Percentiles rank a stretch among this genome's conserved stretches.
phyloP scores from a whole-genome alignment of 2,329 filamentous ascomycete species.

The Diaporthe caulivora region DNA sequence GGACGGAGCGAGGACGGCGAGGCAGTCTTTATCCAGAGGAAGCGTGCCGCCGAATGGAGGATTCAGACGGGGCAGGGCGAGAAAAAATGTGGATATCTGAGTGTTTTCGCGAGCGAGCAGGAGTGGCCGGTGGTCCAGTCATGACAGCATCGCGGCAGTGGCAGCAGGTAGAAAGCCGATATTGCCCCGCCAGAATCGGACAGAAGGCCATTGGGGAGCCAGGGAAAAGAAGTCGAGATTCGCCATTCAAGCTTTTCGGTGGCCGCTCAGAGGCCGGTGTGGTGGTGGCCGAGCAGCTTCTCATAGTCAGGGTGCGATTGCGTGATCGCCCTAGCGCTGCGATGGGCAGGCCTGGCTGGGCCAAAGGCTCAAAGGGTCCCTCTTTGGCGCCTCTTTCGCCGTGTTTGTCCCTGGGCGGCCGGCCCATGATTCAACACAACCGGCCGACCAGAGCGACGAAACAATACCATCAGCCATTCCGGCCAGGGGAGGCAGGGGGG shows the following conservation, averaged over 20 bases:
- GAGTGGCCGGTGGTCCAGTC: conserved; percentile 24
- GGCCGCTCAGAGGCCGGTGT: conserved; percentile 15
- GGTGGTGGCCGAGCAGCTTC: conserved; percentile 23
- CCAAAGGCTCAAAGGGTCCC: conserved; percentile 2
- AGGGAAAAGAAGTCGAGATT: conserved; percentile 16
- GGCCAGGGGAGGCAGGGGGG: neutral
- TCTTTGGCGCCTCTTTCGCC: conserved; percentile 6
- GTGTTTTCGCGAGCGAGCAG: conserved; percentile 18
- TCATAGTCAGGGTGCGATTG: conserved; percentile 38
- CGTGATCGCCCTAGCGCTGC: conserved; percentile 40
- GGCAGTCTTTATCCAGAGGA: conserved; percentile 33
- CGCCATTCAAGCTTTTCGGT: conserved; percentile 36
- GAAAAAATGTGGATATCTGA: conserved; percentile 23
- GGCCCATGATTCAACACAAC: conserved; percentile 31
- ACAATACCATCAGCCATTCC: neutral
- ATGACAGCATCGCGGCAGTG: conserved; percentile 35
- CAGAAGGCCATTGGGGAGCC: conserved; percentile 19
- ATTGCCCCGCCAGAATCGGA: conserved; percentile 25
- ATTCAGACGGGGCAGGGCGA: conserved; percentile 22
- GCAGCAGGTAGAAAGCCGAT: conserved; percentile 4
- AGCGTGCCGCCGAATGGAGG: conserved; percentile 24
- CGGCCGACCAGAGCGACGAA: conserved; percentile 17
- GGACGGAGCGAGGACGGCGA: conserved; percentile 22
- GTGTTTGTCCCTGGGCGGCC: neutral
- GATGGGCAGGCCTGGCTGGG: conserved; percentile 31